Percentiles rank a stretch among this genome's conserved stretches.
These are phyloP conservation scores for Phytophthora cajani DNA, from an alignment of 352 stramenopile species.

Conservation along the genomic window DNA sequence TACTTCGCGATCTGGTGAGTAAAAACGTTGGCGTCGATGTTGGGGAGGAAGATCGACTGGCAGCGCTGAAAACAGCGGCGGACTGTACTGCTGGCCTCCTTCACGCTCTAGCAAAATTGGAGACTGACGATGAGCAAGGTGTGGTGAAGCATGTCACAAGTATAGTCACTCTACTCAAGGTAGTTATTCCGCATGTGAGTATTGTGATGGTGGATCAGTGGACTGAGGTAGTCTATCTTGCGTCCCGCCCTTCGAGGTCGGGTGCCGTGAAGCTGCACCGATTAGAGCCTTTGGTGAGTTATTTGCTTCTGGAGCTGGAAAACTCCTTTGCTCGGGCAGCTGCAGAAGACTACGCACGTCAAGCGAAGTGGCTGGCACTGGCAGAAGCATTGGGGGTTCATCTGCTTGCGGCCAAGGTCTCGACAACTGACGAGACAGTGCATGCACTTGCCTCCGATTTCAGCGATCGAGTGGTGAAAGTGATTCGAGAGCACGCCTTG, in stretches of 20 bases:
- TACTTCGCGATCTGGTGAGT: constrained; percentile 41
- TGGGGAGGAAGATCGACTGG: constrained; percentile 68
- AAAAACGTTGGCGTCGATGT: constrained; percentile 49
- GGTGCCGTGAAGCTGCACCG: constrained; percentile 23
- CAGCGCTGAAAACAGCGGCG: constrained; percentile 56
- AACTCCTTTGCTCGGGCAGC: constrained; percentile 63
- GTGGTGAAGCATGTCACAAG: constrained; percentile 17
- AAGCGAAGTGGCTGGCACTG: constrained; percentile 78
- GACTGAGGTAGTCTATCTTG: constrained; percentile 65
- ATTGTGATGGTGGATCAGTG: constrained; percentile 64
- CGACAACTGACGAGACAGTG: constrained; percentile 9
- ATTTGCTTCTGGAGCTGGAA: constrained; percentile 60
- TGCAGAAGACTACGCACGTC: constrained; percentile 69
- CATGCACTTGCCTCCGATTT: constrained; percentile 32
- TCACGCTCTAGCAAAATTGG: constrained; percentile 47
- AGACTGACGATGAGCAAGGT: constrained; percentile 22
- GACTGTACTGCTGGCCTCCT: constrained; percentile 61
- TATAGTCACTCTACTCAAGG: constrained; percentile 48
- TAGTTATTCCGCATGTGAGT: constrained; percentile 60
- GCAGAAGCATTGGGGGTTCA: constrained; percentile 61
- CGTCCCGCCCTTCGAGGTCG: constrained; percentile 42
- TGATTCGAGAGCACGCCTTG: constrained; percentile 59
- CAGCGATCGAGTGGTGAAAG: constrained; percentile 37
- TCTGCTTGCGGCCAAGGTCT: constrained; percentile 38
- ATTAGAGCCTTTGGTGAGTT: constrained; percentile 31